phyloP scores from a whole-genome alignment of 495 filamentous ascomycete species.

The Hyaloscypha finlandica region DNA sequence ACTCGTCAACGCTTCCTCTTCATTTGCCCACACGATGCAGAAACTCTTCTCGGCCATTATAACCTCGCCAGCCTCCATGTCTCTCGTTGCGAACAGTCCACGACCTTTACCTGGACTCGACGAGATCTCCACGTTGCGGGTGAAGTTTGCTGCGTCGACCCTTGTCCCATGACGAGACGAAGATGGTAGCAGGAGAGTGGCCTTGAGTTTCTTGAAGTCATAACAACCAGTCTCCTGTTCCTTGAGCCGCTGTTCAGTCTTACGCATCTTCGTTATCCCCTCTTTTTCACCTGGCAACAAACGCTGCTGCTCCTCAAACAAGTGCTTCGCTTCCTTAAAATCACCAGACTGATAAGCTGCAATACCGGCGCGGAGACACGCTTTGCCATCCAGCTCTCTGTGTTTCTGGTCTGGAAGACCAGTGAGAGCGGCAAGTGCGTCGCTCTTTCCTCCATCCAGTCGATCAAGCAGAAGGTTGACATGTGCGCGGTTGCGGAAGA shows the following conservation, averaged over 20 bases:
- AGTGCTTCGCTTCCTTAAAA: conserved; percentile 35
- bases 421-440: conserved; percentile 37
- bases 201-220: conserved; percentile 41
- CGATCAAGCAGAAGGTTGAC: conserved; percentile 40
- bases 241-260: conserved; percentile 34
- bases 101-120: conserved; percentile 34
- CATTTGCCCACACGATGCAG: conserved; percentile 35
- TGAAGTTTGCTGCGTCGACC: conserved; percentile 48
- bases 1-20: conserved; percentile 33
- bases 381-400: conserved; percentile 45
- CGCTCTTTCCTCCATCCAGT: conserved; percentile 37
- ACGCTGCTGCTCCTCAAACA: conserved; percentile 38
- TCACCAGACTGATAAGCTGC: conserved; percentile 48
- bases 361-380: conserved; percentile 48
- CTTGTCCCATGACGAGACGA: conserved; percentile 26
- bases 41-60: conserved; percentile 60
- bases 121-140: conserved; percentile 33
- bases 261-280: conserved; percentile 36
- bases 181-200: conserved; percentile 27
- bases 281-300: conserved; percentile 36
- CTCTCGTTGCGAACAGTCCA: conserved; percentile 51
- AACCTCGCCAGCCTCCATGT: conserved; percentile 52
- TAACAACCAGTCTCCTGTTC: conserved; percentile 46
- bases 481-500: conserved; percentile 50
- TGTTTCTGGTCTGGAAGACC: conserved; percentile 29